phyloP scores from a whole-genome alignment of 345 rosid species.

The Litchi chinensis region DNA sequence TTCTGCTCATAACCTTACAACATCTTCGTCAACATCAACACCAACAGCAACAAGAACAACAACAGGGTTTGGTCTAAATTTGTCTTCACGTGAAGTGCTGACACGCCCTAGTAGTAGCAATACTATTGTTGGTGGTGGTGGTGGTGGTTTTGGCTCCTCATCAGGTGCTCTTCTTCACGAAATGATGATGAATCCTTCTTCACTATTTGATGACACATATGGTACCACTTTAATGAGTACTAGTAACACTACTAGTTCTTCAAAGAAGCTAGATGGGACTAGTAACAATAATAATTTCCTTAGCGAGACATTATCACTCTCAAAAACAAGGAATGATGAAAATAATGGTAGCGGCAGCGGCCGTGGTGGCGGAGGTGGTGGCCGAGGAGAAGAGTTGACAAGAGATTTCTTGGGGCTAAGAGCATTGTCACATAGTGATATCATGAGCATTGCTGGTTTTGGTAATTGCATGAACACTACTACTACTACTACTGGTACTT shows the following conservation, averaged over 20 bases:
- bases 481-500: constrained; percentile 20
- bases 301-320: constrained; percentile 22
- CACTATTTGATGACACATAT: constrained; percentile 46
- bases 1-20: background rate
- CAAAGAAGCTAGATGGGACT: constrained; percentile 24
- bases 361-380: constrained; percentile 40
- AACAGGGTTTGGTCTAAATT: constrained; percentile 45
- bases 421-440: constrained; percentile 71
- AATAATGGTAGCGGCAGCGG: background rate
- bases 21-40: background rate
- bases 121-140: background rate
- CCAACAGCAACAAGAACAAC: background rate
- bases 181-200: constrained; percentile 45
- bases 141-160: background rate
- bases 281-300: constrained; percentile 17
- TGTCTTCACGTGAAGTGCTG: constrained; percentile 50
- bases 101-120: background rate
- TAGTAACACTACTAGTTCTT: constrained; percentile 12
- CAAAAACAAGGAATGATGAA: background rate
- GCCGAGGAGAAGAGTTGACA: constrained; percentile 58
- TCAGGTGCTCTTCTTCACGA: constrained; percentile 50
- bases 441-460: constrained; percentile 67
- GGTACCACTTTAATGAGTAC: constrained; percentile 39
- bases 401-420: constrained; percentile 88
- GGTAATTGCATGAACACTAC: constrained; percentile 50